phyloP scores from a whole-genome alignment of 1,139 yeast genomes.

The Hyphopichia buzzinii region DNA sequence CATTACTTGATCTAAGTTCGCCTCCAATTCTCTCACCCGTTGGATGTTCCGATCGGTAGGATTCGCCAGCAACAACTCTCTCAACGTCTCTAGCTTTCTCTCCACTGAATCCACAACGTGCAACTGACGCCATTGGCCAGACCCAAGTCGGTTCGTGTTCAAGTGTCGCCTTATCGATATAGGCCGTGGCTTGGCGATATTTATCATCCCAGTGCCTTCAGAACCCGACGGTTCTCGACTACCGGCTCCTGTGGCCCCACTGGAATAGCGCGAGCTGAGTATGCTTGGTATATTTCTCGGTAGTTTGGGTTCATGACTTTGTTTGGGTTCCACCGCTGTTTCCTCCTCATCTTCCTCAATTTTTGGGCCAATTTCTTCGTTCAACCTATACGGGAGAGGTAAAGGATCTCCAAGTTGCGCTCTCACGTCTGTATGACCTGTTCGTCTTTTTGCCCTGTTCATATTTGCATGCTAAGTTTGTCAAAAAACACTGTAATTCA shows the following conservation, averaged over 20 bases:
- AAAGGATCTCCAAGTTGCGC: slow-evolving; percentile 33
- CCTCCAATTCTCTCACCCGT: slow-evolving; percentile 2
- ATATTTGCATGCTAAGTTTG: not conserved
- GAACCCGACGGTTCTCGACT: slow-evolving; percentile 9
- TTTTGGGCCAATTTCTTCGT: slow-evolving; percentile 1
- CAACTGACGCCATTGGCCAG: slow-evolving; percentile 1
- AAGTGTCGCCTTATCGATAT: not conserved
- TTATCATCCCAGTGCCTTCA: slow-evolving; percentile 7
- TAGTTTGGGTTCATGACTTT: slow-evolving; percentile 3
- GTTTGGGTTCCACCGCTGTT: slow-evolving; percentile 16
- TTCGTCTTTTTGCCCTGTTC: slow-evolving; percentile 3
- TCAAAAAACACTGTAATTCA: too few relatives aligned
- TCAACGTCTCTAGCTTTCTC: slow-evolving; percentile 3
- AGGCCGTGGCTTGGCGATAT: slow-evolving; percentile 6
- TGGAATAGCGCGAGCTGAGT: slow-evolving; percentile 1
- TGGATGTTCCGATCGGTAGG: not conserved
- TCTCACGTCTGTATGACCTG: slow-evolving; percentile 5
- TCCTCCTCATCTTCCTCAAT: slow-evolving; percentile 14
- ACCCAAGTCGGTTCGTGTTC: not conserved
- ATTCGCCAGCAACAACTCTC: not conserved
- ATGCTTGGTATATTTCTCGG: slow-evolving; percentile 4
- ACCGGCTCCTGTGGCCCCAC: slow-evolving; percentile 3
- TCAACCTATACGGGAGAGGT: slow-evolving; percentile 31
- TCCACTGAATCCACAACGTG: slow-evolving; percentile 1
- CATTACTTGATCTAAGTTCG: slow-evolving; percentile 1